Conservation (phyloP, 345 rosid genomes). For the Barbarea vulgaris region DNA sequence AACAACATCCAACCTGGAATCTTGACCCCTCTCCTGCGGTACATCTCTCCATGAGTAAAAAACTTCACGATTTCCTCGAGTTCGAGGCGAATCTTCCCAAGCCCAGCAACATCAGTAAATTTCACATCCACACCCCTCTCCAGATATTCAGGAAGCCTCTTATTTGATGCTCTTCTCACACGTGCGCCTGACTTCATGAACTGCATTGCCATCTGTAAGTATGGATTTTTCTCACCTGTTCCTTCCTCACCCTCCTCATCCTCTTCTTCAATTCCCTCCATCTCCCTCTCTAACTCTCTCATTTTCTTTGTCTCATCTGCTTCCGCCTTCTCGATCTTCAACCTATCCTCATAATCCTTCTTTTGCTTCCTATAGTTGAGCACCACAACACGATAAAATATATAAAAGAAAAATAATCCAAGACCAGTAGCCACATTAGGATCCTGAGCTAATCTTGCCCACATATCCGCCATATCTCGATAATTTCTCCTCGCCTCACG, state of each 20-base stretch:
- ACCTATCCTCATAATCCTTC: slow-evolving; percentile 90
- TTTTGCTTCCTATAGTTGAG: slow-evolving; percentile 78
- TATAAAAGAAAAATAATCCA: slow-evolving; percentile 74
- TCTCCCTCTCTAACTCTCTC: slow-evolving; percentile 78
- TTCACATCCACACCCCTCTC: slow-evolving; percentile 89
- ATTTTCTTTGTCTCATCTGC: slow-evolving; percentile 90
- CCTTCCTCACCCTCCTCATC: slow-evolving; percentile 65
- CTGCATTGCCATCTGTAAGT: slow-evolving; percentile 79
- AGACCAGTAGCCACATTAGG: slow-evolving; percentile 64
- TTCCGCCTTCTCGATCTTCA: slow-evolving; percentile 92
- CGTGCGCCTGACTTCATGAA: slow-evolving; percentile 98
- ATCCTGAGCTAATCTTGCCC: slow-evolving; percentile 72
- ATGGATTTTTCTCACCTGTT: slow-evolving; percentile 68
- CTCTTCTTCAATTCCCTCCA: slow-evolving; percentile 65
- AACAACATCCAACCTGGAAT: slow-evolving; percentile 69
- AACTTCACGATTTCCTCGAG: slow-evolving; percentile 96
- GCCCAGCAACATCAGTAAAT: slow-evolving; percentile 92
- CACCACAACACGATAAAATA: slow-evolving; percentile 81
- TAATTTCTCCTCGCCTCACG: slow-evolving; percentile 60
- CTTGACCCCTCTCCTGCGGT: slow-evolving; percentile 85
- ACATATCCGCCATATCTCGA: slow-evolving; percentile 54
- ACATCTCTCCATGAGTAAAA: slow-evolving; percentile 97
- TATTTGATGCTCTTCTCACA: slow-evolving; percentile 67
- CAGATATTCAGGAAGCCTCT: slow-evolving; percentile 79
- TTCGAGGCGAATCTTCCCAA: slow-evolving; percentile 91